These are phyloP conservation scores for Cutaneotrichosporon spelunceum DNA, from an alignment of 1,284 basidiomycete genomes.

Conservation along the genomic window DNA sequence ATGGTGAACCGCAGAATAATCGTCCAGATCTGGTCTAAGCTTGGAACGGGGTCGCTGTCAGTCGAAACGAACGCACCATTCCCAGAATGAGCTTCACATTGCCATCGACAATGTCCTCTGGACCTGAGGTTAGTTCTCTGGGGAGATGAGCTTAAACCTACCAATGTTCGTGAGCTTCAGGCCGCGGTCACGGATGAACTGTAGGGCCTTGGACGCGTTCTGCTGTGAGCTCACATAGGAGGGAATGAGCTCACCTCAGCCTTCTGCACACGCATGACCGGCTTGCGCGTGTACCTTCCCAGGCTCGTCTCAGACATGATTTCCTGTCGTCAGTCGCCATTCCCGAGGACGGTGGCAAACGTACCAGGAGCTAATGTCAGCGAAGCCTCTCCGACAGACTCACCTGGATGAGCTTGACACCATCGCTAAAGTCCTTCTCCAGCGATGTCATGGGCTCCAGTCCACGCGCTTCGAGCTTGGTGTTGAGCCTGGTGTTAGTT, in stretches of 20 bases:
- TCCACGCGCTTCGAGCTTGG: slow-evolving; percentile 80
- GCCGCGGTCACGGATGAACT: slow-evolving; percentile 90
- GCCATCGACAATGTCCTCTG: slow-evolving; percentile 90
- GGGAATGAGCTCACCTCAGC: slow-evolving; percentile 60
- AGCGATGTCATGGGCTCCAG: slow-evolving; percentile 89
- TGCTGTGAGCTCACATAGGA: slow-evolving; percentile 13
- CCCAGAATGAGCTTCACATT: slow-evolving; percentile 96
- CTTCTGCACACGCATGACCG: slow-evolving; percentile 90
- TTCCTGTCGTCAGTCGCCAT: slow-evolving; percentile 58
- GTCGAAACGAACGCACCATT: slow-evolving; percentile 57
- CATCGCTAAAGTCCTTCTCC: slow-evolving; percentile 86
- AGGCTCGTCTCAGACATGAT: slow-evolving; percentile 93
- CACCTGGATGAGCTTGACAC: slow-evolving; percentile 80
- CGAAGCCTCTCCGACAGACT: slow-evolving; percentile 12
- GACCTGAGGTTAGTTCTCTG: slow-evolving; percentile 22
- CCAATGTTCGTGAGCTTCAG: slow-evolving; percentile 98
- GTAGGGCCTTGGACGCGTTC: slow-evolving; percentile 93
- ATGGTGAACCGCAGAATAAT: slow-evolving; percentile 95
- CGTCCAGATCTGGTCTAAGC: slow-evolving; percentile 72
- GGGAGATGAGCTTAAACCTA: slow-evolving; percentile 37
- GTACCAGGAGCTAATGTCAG: slow-evolving; percentile 66
- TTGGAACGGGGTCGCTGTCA: neutral
- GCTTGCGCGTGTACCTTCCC: slow-evolving; percentile 84
- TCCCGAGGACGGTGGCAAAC: neutral
- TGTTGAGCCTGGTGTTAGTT: slow-evolving; percentile 73